Conservation (phyloP, 768 basidiomycete genomes). For the Rubroboletus satanas region DNA sequence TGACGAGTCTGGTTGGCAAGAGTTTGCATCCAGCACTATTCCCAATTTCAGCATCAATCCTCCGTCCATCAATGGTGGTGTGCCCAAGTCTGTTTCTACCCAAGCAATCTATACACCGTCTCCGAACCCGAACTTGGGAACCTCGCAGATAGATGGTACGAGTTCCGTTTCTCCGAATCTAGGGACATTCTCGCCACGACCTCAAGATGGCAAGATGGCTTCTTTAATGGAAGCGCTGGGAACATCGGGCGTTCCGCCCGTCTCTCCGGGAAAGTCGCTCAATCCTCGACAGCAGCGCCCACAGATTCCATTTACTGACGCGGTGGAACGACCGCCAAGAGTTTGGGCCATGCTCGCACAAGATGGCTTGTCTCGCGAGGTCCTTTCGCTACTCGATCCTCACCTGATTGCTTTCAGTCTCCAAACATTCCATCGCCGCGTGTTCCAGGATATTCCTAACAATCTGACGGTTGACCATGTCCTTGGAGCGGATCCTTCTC, state of each 20-base stretch:
- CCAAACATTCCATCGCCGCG: slow-evolving; percentile 53
- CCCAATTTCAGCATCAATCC: slow-evolving; percentile 35
- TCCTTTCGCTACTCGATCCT: slow-evolving; percentile 61
- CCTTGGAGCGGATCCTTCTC: slow-evolving; percentile 30
- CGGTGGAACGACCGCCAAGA: slow-evolving; percentile 27
- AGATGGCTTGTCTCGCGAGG: slow-evolving; percentile 66
- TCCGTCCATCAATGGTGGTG: slow-evolving; percentile 23
- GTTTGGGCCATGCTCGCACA: slow-evolving; percentile 54
- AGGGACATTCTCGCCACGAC: slow-evolving; percentile 52
- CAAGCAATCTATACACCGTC: slow-evolving; percentile 52
- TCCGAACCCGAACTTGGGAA: slow-evolving; percentile 37
- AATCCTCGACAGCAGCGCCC: slow-evolving; percentile 22
- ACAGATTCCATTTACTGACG: slow-evolving; percentile 18
- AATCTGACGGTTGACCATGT: slow-evolving; percentile 48
- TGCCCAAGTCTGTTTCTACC: slow-evolving; percentile 47
- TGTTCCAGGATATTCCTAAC: slow-evolving; percentile 50
- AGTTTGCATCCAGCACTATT: slow-evolving; percentile 51
- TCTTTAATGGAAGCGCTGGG: slow-evolving; percentile 48
- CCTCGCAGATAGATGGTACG: slow-evolving; percentile 13
- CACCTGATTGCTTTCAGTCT: slow-evolving; percentile 61
- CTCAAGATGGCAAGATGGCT: slow-evolving; percentile 39
- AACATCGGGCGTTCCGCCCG: slow-evolving; percentile 2
- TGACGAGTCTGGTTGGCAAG: slow-evolving; percentile 53
- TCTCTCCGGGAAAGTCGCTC: slow-evolving; percentile 27
- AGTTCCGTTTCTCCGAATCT: slow-evolving; percentile 40